These are phyloP conservation scores for Lactifluus echinatus DNA, from an alignment of 768 basidiomycete species.

Conservation along the genomic window DNA sequence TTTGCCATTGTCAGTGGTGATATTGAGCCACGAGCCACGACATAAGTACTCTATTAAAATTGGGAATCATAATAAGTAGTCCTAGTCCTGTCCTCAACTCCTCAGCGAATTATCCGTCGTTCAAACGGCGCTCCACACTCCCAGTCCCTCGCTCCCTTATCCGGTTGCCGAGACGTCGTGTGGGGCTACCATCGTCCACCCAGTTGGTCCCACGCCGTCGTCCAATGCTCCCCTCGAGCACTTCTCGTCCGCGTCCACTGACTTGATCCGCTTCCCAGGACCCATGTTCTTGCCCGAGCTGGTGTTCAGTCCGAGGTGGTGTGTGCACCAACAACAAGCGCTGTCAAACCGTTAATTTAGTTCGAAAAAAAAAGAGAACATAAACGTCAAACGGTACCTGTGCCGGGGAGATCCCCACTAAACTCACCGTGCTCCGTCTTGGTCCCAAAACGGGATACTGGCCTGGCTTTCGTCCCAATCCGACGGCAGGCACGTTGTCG, in stretches of 20 bases:
- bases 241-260: background rate
- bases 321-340: slow-evolving; percentile 60
- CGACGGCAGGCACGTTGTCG: slow-evolving; percentile 23
- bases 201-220: slow-evolving; percentile 6
- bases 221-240: slow-evolving; percentile 4
- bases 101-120: background rate
- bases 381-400: slow-evolving; percentile 39
- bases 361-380: background rate
- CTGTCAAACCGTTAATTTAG: slow-evolving; percentile 25
- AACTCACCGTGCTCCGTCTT: slow-evolving; percentile 47
- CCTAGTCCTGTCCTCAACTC: background rate
- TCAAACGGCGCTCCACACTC: slow-evolving; percentile 13
- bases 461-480: slow-evolving; percentile 17
- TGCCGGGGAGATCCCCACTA: slow-evolving; percentile 67
- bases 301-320: slow-evolving; percentile 43
- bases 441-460: slow-evolving; percentile 39
- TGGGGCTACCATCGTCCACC: slow-evolving; percentile 2
- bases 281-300: slow-evolving; percentile 5
- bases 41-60: no score
- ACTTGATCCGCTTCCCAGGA: slow-evolving; percentile 3
- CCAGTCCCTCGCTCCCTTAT: slow-evolving; percentile 5
- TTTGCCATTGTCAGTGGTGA: no score
- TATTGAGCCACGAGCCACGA: no score
- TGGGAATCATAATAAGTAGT: background rate
- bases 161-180: background rate